phyloP scores from a whole-genome alignment of 805 yeast genomes.

The Candida khao-thaluensis region DNA sequence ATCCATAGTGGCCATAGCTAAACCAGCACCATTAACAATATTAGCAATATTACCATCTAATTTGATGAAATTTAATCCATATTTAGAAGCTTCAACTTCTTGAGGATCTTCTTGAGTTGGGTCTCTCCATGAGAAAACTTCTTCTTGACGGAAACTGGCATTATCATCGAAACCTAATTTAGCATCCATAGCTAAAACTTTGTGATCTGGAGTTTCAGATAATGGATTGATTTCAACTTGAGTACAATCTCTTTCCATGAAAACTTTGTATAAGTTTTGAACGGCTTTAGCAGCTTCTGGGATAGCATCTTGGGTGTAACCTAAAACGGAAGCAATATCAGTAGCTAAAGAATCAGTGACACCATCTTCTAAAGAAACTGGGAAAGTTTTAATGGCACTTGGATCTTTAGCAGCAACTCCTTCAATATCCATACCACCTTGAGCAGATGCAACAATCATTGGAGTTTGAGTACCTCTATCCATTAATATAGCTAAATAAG shows the following conservation, averaged over 20 bases:
- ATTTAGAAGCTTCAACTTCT: conserved; percentile 88
- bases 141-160: conserved; percentile 92
- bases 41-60: conserved; percentile 98
- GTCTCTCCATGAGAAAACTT: conserved; percentile 96
- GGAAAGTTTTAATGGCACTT: conserved; percentile 84
- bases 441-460: conserved; percentile 90
- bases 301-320: conserved; percentile 74
- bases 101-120: conserved; percentile 96
- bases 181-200: conserved; percentile 98
- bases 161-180: conserved; percentile 97
- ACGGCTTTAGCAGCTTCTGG: conserved; percentile 87
- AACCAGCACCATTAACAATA: conserved; percentile 99
- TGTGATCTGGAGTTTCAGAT: conserved; percentile 86
- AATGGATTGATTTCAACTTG: conserved; percentile 99
- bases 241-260: conserved; percentile 90
- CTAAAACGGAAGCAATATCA: conserved; percentile 75
- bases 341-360: conserved; percentile 75
- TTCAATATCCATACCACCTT: conserved; percentile 99
- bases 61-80: conserved; percentile 93
- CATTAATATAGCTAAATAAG: conserved; percentile 90
- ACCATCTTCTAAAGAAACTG: conserved; percentile 74
- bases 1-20: conserved; percentile 99
- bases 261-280: conserved; percentile 83
- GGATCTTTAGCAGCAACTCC: conserved; percentile 95
- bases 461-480: conserved; percentile 92